Evolutionary conservation across 352 stramenopile species (phyloP), one percentile per base, ranked within the genome.

Genomic region (Pythium sp.): DNA sequence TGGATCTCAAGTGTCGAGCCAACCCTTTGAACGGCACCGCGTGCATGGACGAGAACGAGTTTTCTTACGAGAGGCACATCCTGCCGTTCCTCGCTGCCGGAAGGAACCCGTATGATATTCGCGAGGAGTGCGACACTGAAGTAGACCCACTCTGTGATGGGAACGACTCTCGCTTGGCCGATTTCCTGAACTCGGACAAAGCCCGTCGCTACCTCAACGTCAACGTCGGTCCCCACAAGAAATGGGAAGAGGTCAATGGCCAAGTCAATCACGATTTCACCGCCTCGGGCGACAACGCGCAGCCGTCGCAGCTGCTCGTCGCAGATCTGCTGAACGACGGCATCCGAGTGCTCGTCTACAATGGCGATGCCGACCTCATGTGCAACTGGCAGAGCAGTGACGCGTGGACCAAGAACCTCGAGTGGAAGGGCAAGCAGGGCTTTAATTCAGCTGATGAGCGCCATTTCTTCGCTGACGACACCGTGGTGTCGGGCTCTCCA

Each of bases 361-460:
- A 88, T 28, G 94, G 94, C 66, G 94, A 98, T 73, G 75, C 88
- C 11, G 94, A 98, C 72, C 97, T 97, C 70, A 97, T 98, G 68
- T 98, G 90, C 78, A 98, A 98, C 71, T 98, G 95, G 76, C 65
- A 98, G 43, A 94, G 93, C 38, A 97, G 97, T 67, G 62, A 93
- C 61, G 92, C 92, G 8, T 98, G 92, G 93, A 97, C 89, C 5
- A 69, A 86, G 5, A 80, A 68, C 20, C 77, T 98, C 34, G 75
- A 95, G 26, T 98, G 94, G 94, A 68, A 64, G n/a, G 88, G 92
- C 58, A 76, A 84, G 53, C 71, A 77, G 8, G 84, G 77, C 5
- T 98, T 97, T 75, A 79, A 91, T 36, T 26, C 41, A 18, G 75
- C 55, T 8, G 8, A 11, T 3, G 68, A 69, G 28, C 49, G 28